Evolutionary conservation across 805 yeast genomes (phyloP), one percentile per base, ranked within the genome.

Genomic region (Teunomyces atbi): DNA sequence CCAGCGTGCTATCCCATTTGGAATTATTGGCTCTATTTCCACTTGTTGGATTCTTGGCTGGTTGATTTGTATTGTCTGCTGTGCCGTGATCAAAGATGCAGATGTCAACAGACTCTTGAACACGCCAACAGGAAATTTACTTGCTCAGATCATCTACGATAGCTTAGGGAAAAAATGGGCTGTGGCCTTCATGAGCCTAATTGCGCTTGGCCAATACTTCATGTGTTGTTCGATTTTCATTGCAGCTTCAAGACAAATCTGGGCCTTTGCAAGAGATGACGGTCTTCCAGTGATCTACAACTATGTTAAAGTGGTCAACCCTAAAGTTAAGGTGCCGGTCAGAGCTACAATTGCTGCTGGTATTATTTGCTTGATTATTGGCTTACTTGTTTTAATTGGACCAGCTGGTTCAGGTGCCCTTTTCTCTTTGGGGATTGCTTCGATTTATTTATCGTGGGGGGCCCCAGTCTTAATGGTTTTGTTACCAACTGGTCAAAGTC

Each of bases 191-290:
- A 79, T 83, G 83, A 54, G 79, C 3, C 54, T 83, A 42, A 76
- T 82, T 59, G 76, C 82, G 7, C 59, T 74, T 50, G 81, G 86
- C 18, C 88, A 83, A 60, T 81, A 78, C 62, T 65, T 83, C 45
- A 84, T 83, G 88, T 85, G 86, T 13, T 73, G 79, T 19, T 79
- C 85, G 3, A 74, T 79, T 45, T 66, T 82, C 41, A 74, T 82
- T 41, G 88, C 89, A 8, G 75, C 79, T 5, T 82, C 87, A 4
- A 76, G 90, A 62, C 89, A 84, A 61, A 73, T 82, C 42, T 84
- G 86, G 82, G 89, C 89, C 1, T 82, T 84, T 62, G 82, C 88
- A 34, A 78, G 92, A 67, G 92, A 85, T 61, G 82, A 83, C 55
- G 90, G 89, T 12, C 71, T 85, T 46, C 91, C 91, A 6, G 68